These are phyloP conservation scores for Mycogone perniciosa DNA, from an alignment of 2,329 filamentous ascomycete species.

Conservation along the genomic window DNA sequence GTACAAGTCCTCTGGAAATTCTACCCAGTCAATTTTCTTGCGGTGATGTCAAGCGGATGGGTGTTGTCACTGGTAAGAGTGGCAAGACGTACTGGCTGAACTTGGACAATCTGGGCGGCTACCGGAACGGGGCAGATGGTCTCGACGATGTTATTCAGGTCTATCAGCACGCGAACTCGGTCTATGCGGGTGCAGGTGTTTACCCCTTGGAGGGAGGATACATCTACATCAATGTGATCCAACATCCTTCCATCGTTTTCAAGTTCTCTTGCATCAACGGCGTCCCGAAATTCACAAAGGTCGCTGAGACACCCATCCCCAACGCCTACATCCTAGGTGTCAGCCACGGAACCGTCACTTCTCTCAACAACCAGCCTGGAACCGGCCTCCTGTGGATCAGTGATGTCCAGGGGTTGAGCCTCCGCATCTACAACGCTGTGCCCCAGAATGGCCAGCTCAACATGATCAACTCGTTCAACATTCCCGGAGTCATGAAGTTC, in stretches of 20 bases:
- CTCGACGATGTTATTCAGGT: constrained; percentile 40
- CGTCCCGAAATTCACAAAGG: constrained; percentile 47
- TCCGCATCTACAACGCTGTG: constrained; percentile 47
- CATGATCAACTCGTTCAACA: constrained; percentile 44
- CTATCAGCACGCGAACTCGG: constrained; percentile 38
- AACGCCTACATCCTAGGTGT: constrained; percentile 50
- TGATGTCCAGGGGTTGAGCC: constrained; percentile 47
- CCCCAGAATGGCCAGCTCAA: constrained; percentile 41
- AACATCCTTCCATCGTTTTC: constrained; percentile 50
- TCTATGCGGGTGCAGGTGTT: constrained; percentile 41
- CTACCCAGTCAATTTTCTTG: constrained; percentile 37
- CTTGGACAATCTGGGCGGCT: constrained; percentile 35
- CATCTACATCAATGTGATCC: constrained; percentile 46
- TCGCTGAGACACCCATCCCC: constrained; percentile 41
- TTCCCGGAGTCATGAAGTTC: constrained; percentile 49
- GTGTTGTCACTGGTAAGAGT: constrained; percentile 45
- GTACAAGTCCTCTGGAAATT: constrained; percentile 39
- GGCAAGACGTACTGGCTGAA: constrained; percentile 42
- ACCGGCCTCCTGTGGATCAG: constrained; percentile 52
- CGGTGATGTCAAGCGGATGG: constrained; percentile 38
- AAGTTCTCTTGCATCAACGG: constrained; percentile 49
- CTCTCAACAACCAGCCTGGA: constrained; percentile 45
- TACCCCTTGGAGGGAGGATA: constrained; percentile 44
- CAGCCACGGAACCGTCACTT: constrained; percentile 51
- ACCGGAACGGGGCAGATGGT: constrained; percentile 29